phyloP scores from a whole-genome alignment of 768 basidiomycete species.

The Pulveroboletus sp. region DNA sequence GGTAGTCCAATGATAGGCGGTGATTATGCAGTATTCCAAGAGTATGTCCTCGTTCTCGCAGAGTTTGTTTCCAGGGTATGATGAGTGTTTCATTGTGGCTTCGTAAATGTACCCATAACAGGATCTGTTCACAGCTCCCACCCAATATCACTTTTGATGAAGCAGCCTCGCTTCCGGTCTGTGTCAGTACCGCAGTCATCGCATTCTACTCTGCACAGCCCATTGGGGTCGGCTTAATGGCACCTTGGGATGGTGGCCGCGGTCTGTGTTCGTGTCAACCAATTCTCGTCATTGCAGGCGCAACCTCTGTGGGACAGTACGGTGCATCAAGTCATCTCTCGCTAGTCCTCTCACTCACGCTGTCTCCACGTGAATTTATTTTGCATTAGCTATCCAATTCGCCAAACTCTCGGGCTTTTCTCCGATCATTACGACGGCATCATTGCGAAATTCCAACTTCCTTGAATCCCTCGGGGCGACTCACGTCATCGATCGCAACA shows the following conservation, averaged over 20 bases:
- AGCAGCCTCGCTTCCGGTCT: constrained; percentile 37
- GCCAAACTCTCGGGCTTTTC: constrained; percentile 34
- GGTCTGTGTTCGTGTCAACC: constrained; percentile 31
- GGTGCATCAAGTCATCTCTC: constrained; percentile 30
- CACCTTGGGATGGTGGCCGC: constrained; percentile 34
- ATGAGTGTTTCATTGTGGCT: not conserved
- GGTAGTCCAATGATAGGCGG: not conserved
- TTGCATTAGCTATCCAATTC: constrained; percentile 31
- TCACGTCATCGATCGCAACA: constrained; percentile 33
- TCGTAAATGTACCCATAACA: not conserved
- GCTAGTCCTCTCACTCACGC: constrained; percentile 14
- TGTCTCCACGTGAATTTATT: not conserved
- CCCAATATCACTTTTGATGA: constrained; percentile 34
- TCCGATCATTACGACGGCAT: constrained; percentile 40
- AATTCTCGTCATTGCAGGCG: constrained; percentile 36
- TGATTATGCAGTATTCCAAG: constrained; percentile 24
- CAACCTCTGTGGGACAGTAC: constrained; percentile 36
- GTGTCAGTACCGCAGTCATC: constrained; percentile 29
- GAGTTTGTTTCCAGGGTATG: constrained; percentile 18
- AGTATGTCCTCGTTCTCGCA: constrained; percentile 22
- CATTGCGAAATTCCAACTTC: constrained; percentile 30
- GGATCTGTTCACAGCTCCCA: constrained; percentile 33
- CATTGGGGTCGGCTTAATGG: constrained; percentile 28
- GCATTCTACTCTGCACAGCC: constrained; percentile 32
- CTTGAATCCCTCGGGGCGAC: constrained; percentile 38